These are phyloP conservation scores for Colletotrichum lupini DNA, from an alignment of 2,329 filamentous ascomycete species.

Conservation along the genomic window DNA sequence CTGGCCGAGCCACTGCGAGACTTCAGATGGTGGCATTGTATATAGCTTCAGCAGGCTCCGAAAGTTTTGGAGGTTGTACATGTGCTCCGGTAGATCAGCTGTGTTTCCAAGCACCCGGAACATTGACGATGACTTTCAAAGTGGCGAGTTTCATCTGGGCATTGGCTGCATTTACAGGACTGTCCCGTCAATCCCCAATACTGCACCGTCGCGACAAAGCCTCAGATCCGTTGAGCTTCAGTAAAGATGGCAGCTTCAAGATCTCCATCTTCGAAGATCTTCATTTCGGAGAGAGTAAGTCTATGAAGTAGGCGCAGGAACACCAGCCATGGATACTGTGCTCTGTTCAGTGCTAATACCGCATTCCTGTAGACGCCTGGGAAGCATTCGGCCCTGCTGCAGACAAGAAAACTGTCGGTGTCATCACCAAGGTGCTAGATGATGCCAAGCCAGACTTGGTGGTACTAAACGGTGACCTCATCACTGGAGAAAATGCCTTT, in stretches of 20 bases:
- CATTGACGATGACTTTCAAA: neutral
- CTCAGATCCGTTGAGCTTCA: conserved; percentile 47
- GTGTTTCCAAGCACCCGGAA: neutral
- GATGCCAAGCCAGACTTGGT: conserved; percentile 66
- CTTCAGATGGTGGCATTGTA: conserved; percentile 18
- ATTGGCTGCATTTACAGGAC: neutral
- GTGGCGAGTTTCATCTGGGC: neutral
- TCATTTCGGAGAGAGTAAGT: conserved; percentile 75
- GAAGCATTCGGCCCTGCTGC: conserved; percentile 59
- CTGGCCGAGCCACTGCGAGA: neutral
- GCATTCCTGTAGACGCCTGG: conserved; percentile 51
- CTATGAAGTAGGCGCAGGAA: too few relatives aligned
- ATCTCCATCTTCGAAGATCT: conserved; percentile 75
- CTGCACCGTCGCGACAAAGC: neutral
- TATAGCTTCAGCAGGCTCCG: neutral
- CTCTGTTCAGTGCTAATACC: neutral
- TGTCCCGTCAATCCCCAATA: neutral
- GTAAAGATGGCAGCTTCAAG: conserved; percentile 58
- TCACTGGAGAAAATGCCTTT: conserved; percentile 73
- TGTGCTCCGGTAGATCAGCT: too few relatives aligned
- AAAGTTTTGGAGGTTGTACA: neutral
- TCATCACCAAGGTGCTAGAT: conserved; percentile 69
- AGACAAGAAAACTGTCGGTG: conserved; percentile 66
- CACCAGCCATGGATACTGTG: rapidly evolving
- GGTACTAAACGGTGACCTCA: conserved; percentile 77